A percentile compares a stretch with the other conserved stretches of the same genome.
Evolutionary conservation across 371 early-diverging fungal genomes (phyloP).

Genomic region (Actinomucor elegans): DNA sequence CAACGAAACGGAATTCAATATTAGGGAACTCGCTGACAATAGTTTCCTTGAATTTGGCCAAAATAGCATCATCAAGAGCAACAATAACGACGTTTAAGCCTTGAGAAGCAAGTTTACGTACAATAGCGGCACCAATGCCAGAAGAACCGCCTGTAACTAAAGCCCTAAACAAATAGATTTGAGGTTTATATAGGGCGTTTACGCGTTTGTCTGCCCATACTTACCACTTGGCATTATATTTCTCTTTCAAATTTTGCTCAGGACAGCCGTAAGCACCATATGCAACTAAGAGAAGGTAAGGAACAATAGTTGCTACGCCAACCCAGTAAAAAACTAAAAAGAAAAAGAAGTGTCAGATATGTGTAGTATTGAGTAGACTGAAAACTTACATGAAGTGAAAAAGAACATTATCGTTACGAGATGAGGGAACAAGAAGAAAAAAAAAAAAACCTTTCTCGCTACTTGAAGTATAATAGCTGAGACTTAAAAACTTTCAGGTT

Average conservation of each 20-base stretch:
- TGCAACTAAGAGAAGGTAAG: conserved; percentile 42
- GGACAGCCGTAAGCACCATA: conserved; percentile 52
- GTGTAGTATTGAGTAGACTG: neutral
- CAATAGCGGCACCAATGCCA: conserved; percentile 66
- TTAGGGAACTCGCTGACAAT: conserved; percentile 47
- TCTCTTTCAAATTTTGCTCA: conserved; percentile 58
- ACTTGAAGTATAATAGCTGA: neutral
- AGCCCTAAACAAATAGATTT: conserved; percentile 36
- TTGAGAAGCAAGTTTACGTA: conserved; percentile 53
- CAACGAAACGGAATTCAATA: conserved; percentile 52
- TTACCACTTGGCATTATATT: conserved; percentile 64
- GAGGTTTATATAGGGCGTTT: too few relatives aligned
- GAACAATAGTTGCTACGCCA: conserved; percentile 45
- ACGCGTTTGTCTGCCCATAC: neutral
- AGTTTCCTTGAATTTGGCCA: conserved; percentile 37
- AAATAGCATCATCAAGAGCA: conserved; percentile 52
- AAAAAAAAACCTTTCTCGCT: neutral
- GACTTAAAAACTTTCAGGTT: neutral
- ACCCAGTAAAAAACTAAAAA: conserved; percentile 44
- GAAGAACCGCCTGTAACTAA: conserved; percentile 61
- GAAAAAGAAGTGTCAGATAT: neutral
- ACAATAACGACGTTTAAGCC: conserved; percentile 60
- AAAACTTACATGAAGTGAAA: neutral
- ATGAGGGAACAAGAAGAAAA: neutral
- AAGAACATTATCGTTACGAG: neutral